Conservation (phyloP, 148 eudicot genomes). For the Fagopyrum tataricum region DNA sequence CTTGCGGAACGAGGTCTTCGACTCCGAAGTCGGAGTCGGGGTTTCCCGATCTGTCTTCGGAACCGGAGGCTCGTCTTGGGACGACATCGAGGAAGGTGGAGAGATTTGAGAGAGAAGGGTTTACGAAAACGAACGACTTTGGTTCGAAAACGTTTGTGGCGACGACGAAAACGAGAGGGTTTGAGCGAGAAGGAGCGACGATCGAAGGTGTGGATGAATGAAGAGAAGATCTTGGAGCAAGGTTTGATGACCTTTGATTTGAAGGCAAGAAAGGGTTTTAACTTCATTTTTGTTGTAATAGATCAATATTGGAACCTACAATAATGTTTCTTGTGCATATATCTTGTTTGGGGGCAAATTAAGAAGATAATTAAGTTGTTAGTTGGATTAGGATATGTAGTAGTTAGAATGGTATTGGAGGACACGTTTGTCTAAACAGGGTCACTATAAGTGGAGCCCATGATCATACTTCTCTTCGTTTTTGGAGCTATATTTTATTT, state of each 20-base stretch:
- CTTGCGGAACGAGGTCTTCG: neutral
- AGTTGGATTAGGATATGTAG: neutral
- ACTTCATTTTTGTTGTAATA: slow-evolving; percentile 14
- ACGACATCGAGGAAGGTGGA: slow-evolving; percentile 20
- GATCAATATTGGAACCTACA: neutral
- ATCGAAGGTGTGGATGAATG: slow-evolving; percentile 33
- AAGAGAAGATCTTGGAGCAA: slow-evolving; percentile 27
- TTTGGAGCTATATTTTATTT: neutral
- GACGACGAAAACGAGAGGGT: slow-evolving; percentile 10
- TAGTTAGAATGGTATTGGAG: slow-evolving; percentile 8
- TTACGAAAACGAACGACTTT: slow-evolving; percentile 33
- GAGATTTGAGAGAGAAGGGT: slow-evolving; percentile 31
- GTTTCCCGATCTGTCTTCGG: neutral
- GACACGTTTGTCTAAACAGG: neutral
- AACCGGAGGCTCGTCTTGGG: slow-evolving; percentile 22
- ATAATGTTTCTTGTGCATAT: neutral
- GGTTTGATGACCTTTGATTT: slow-evolving; percentile 54
- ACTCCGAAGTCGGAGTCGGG: neutral
- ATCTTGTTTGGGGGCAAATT: neutral
- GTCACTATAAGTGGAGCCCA: slow-evolving; percentile 8
- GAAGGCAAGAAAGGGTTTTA: slow-evolving; percentile 39
- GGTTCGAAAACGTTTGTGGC: slow-evolving; percentile 17
- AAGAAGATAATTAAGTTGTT: neutral
- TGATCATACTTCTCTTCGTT: neutral
- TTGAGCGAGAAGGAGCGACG: slow-evolving; percentile 27